Conservation (phyloP, 2,329 filamentous ascomycete species). For the Penicillium sp. region DNA sequence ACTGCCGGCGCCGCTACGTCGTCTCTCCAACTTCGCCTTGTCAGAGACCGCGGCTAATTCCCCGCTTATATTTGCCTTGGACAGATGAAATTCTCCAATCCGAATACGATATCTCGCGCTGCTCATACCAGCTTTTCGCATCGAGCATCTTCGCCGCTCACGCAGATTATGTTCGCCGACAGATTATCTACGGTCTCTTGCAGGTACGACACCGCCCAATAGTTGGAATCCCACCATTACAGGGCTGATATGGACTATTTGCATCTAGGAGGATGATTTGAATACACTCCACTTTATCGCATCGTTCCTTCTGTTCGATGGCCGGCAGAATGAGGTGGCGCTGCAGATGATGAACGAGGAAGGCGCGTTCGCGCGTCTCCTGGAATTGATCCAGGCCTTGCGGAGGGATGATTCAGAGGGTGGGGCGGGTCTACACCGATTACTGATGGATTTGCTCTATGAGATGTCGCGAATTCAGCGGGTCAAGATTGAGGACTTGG, state of each 20-base stretch:
- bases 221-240: too few relatives aligned
- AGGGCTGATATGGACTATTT: background rate
- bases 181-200: constrained; percentile 87
- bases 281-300: constrained; percentile 77
- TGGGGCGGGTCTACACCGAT: constrained; percentile 65
- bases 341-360: constrained; percentile 87
- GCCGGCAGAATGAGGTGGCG: constrained; percentile 69
- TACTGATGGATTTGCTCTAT: constrained; percentile 85
- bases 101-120: constrained; percentile 76
- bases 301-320: constrained; percentile 83
- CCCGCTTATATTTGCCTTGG: constrained; percentile 1
- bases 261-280: constrained; percentile 74
- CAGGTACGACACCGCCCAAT: constrained; percentile 50
- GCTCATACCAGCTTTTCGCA: constrained; percentile 73
- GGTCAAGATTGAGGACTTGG: constrained; percentile 72
- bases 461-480: constrained; percentile 94
- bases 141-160: constrained; percentile 72
- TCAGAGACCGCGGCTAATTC: too few relatives aligned
- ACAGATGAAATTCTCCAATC: constrained; percentile 67
- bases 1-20: background rate
- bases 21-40: too few relatives aligned
- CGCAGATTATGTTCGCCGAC: constrained; percentile 81
- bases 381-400: constrained; percentile 72
- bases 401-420: constrained; percentile 51
- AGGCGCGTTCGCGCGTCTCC: constrained; percentile 74